These are phyloP conservation scores for Coemansia sp. DNA, from an alignment of 192 early-diverging fungal genomes.

Conservation along the genomic window DNA sequence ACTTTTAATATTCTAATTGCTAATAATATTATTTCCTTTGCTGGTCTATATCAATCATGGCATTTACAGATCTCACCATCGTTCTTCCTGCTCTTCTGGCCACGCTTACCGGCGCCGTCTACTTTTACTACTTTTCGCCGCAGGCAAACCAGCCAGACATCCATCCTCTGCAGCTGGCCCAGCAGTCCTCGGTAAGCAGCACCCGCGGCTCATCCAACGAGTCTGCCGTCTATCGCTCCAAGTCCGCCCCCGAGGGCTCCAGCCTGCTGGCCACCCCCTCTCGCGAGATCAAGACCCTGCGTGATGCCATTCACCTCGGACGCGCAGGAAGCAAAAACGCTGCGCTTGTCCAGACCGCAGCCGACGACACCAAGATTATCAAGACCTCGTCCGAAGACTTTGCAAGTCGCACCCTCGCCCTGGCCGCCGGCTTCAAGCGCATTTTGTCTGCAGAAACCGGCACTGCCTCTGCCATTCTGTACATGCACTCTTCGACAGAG, in stretches of 20 bases:
- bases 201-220: slow-evolving; percentile 35
- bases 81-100: slow-evolving; percentile 24
- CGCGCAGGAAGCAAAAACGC: slow-evolving; percentile 2
- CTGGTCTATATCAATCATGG: slow-evolving; percentile 3
- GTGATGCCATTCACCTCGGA: slow-evolving; percentile 27
- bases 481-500: slow-evolving; percentile 27
- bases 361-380: slow-evolving; percentile 11
- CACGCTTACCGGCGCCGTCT: slow-evolving; percentile 22
- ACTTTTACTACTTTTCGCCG: slow-evolving; percentile 50
- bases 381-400: slow-evolving; percentile 14
- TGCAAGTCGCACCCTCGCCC: slow-evolving; percentile 11
- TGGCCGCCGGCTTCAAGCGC: slow-evolving; percentile 25
- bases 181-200: slow-evolving; percentile 39
- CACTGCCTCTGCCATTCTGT: slow-evolving; percentile 12
- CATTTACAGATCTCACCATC: slow-evolving; percentile 29
- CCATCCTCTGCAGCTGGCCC: slow-evolving; percentile 48
- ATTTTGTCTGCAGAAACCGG: background rate
- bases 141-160: slow-evolving; percentile 53
- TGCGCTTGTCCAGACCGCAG: background rate
- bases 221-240: slow-evolving; percentile 47
- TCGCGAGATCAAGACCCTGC: slow-evolving; percentile 14
- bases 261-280: slow-evolving; percentile 19
- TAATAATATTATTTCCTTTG: background rate
- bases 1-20: background rate
- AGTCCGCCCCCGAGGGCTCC: slow-evolving; percentile 32